phyloP scores from a whole-genome alignment of 257 asterid species.

The Gentiana macrophylla region DNA sequence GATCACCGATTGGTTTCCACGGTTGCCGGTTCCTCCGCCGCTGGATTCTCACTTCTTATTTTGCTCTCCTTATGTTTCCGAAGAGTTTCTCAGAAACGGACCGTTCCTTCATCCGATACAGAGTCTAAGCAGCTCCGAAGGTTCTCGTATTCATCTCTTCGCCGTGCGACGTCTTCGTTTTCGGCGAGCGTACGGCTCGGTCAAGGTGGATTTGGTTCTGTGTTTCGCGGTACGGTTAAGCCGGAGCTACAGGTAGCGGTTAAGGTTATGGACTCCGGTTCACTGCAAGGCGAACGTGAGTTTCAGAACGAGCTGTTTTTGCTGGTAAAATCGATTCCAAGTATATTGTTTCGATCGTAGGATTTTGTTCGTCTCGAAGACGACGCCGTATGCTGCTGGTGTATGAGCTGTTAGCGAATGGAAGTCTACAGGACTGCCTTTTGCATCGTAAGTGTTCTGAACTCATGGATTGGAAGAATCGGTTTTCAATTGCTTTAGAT shows the following conservation, averaged over 20 bases:
- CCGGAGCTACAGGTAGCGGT: constrained; percentile 47
- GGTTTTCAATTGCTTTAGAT: constrained; percentile 57
- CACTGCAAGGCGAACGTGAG: constrained; percentile 94
- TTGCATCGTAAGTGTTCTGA: constrained; percentile 69
- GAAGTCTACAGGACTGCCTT: constrained; percentile 92
- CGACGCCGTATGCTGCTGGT: constrained; percentile 79
- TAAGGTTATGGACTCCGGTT: constrained; percentile 87
- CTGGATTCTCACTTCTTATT: constrained; percentile 54
- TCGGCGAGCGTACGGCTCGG: constrained; percentile 72
- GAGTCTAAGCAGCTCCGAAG: constrained; percentile 71
- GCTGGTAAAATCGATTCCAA: constrained; percentile 69
- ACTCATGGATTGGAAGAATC: constrained; percentile 58
- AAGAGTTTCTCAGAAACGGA: constrained; percentile 47
- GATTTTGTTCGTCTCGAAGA: constrained; percentile 62
- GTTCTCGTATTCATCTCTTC: constrained; percentile 60
- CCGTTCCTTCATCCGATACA: constrained; percentile 71
- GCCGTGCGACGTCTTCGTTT: constrained; percentile 68
- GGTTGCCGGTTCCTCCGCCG: constrained; percentile 53
- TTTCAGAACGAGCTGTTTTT: constrained; percentile 86
- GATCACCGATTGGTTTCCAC: constrained; percentile 29
- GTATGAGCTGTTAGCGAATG: constrained; percentile 74
- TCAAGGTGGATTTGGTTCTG: constrained; percentile 96
- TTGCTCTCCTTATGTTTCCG: constrained; percentile 61
- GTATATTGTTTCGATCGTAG: constrained; percentile 51
- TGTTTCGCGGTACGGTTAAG: constrained; percentile 56